Evolutionary conservation across 768 basidiomycete species (phyloP).

Genomic region (Mrakia frigida): DNA sequence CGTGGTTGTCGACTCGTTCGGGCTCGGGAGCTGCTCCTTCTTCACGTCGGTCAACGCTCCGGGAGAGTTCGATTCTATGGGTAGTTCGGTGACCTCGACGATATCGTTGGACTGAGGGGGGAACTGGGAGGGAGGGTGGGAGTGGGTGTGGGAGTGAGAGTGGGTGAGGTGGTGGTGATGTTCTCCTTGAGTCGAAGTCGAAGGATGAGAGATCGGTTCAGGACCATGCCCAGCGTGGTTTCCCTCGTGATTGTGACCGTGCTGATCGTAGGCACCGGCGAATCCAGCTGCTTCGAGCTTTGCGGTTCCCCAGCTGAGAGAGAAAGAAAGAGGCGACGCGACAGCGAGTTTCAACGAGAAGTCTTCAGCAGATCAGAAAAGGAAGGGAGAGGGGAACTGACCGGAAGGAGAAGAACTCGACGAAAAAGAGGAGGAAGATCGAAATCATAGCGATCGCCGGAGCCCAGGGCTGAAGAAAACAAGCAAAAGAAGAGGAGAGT

Average conservation of each 20-base stretch:
- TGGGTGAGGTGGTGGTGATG: constrained; percentile 8
- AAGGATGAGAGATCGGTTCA: constrained; percentile 1
- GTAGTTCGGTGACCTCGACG: background rate
- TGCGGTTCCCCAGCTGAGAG: constrained; percentile 17
- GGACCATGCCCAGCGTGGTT: constrained; percentile 24
- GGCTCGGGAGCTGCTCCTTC: background rate
- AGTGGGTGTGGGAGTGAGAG: background rate
- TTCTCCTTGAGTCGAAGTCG: background rate
- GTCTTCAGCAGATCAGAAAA: no score
- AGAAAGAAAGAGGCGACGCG: background rate
- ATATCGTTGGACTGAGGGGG: background rate
- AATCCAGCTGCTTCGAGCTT: constrained; percentile 27
- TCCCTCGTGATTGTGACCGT: constrained; percentile 18
- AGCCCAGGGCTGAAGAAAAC: constrained; percentile 61
- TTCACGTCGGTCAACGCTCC: background rate
- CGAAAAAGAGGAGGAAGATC: constrained; percentile 45
- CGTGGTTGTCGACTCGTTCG: background rate
- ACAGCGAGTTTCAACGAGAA: background rate
- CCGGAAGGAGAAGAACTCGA: constrained; percentile 28
- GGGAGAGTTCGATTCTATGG: background rate
- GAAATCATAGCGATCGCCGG: constrained; percentile 73
- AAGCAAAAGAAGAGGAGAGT: background rate
- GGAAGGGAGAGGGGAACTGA: background rate
- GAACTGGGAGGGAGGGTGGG: background rate
- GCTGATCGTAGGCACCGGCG: constrained; percentile 17